Conservation (phyloP, 805 yeast species). For the Candida taoyuanica region DNA sequence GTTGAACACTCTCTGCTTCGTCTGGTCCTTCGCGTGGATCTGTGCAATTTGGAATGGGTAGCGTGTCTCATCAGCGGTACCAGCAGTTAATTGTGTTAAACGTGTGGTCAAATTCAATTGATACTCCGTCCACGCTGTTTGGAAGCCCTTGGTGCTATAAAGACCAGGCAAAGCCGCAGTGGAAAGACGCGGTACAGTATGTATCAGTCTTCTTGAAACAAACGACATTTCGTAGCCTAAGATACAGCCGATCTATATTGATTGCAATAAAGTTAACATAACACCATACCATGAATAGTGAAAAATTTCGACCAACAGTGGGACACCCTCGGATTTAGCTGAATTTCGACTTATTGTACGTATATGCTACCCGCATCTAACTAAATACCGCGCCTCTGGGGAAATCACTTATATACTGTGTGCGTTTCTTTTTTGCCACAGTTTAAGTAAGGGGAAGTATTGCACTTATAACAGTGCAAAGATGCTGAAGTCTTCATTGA, state of each 20-base stretch:
- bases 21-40: slow-evolving; percentile 61
- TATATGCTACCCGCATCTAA: no score
- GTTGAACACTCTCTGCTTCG: slow-evolving; percentile 70
- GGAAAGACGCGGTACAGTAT: slow-evolving; percentile 57
- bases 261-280: not conserved
- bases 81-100: slow-evolving; percentile 60
- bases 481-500: no score
- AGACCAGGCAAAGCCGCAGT: slow-evolving; percentile 47
- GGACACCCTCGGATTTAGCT: not conserved
- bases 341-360: no score
- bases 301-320: not conserved
- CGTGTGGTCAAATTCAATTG: slow-evolving; percentile 62
- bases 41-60: slow-evolving; percentile 66
- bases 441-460: no score
- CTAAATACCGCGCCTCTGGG: no score
- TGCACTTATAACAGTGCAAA: no score
- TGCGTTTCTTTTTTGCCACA: no score
- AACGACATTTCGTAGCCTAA: slow-evolving; percentile 11
- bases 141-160: slow-evolving; percentile 60
- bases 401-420: no score
- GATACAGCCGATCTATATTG: no score
- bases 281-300: not conserved
- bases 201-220: slow-evolving; percentile 34
- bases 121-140: slow-evolving; percentile 75
- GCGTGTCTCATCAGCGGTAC: slow-evolving; percentile 75